Evolutionary conservation across 1,284 basidiomycete species (phyloP).

Genomic region (Albatrellus sp.): DNA sequence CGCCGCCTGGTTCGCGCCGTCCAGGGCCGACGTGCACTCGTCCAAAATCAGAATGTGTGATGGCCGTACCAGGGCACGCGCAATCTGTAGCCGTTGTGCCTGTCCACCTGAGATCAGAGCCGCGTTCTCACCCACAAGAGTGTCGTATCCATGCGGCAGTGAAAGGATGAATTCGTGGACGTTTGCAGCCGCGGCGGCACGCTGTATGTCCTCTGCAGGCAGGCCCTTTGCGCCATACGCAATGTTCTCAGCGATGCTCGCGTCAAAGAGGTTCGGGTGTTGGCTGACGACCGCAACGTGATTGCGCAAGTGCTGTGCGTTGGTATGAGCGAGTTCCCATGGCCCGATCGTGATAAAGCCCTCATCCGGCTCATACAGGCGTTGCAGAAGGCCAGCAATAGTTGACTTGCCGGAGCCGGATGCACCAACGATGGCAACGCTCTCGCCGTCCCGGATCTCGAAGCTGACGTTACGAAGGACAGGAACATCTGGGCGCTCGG

Average conservation of each 20-base stretch:
- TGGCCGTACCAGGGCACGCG: constrained; percentile 69
- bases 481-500: constrained; percentile 59
- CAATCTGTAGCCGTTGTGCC: constrained; percentile 86
- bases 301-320: constrained; percentile 65
- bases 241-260: constrained; percentile 77
- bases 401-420: constrained; percentile 90
- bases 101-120: constrained; percentile 87
- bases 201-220: constrained; percentile 42
- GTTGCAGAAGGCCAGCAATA: constrained; percentile 69
- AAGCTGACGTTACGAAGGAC: constrained; percentile 63
- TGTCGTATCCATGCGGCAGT: constrained; percentile 79
- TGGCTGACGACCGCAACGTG: constrained; percentile 83
- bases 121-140: constrained; percentile 81
- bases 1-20: constrained; percentile 67
- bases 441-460: constrained; percentile 58
- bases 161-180: constrained; percentile 80
- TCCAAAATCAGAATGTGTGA: constrained; percentile 80
- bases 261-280: constrained; percentile 78
- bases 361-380: constrained; percentile 68
- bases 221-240: constrained; percentile 57
- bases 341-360: constrained; percentile 55
- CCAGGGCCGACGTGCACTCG: constrained; percentile 89
- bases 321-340: constrained; percentile 37
- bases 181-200: constrained; percentile 66
- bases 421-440: constrained; percentile 78